Evolutionary conservation across 805 yeast genomes (phyloP), one percentile per base, ranked within the genome.

Genomic region (Dipodascopsis tothii): DNA sequence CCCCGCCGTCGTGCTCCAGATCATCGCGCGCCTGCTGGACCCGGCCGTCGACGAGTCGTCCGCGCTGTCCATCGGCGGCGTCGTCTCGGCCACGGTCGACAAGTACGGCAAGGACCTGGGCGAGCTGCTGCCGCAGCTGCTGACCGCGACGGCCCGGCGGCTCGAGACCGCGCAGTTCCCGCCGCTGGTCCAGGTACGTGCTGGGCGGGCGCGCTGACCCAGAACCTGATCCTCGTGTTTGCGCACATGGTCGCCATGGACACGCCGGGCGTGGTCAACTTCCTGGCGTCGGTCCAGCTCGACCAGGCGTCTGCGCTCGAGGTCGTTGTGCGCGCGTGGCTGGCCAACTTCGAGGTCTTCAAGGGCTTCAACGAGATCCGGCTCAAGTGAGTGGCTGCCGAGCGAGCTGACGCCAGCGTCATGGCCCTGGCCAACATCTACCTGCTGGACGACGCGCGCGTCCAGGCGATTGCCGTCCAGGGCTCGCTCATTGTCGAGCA

Each of bases 341-440:
- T 90, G 39, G 77, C 75, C 21, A 74, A 85, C 2, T 88, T 85
- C 62, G 90, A 84, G 54, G 77, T 81, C 1, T 74, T 88, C 33
- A 71, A 90, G 47, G 96, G 96, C 0, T 78, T 73, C 44, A 83
- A 78, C 21, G 77, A 77, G 45, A 85, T 88, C 39, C 71, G 75
- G 49, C 77, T 68, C 40, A 74, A 72, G 41, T 50, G n/a, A 5
- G 50, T 21, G 19, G 27, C 9, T 20, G 21, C 11, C 11, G 9
- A 36, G 34, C 14, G 9, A 36, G 20, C 11, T 21, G n/a, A 36
- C 7, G 39, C n/a, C 35, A 77, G 76, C 56, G 73, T 84, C n/a
- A 59, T 74, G 22, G 95, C 96, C 0, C 68, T 92, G 33, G 78
- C 78, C 25, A 75, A 75, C 43, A 66, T 92, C 1, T 86, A 71